Conservation (phyloP, 768 basidiomycete genomes). For the Leccinum subtestaceum region DNA sequence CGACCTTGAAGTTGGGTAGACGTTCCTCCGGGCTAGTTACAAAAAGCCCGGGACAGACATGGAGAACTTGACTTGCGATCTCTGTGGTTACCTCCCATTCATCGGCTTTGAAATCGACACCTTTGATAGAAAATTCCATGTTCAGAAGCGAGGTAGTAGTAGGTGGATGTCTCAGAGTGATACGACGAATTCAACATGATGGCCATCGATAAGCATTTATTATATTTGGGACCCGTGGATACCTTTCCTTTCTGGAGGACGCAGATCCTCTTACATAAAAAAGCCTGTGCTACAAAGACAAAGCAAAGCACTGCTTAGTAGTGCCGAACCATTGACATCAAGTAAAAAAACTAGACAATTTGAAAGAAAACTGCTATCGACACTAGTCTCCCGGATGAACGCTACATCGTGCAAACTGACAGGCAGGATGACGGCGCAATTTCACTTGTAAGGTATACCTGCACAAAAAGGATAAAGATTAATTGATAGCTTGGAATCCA, state of each 20-base stretch:
- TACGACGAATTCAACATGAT: not conserved
- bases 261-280: slow-evolving; percentile 3
- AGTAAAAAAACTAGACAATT: not conserved
- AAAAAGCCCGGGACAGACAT: slow-evolving; percentile 35
- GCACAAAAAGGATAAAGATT: slow-evolving; percentile 1
- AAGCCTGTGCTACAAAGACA: not conserved
- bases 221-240: not conserved
- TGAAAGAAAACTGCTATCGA: not conserved
- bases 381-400: not conserved
- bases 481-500: not conserved
- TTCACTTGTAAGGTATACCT: slow-evolving; percentile 34
- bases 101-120: slow-evolving; percentile 39
- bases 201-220: slow-evolving; percentile 7
- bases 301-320: not conserved
- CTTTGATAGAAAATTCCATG: slow-evolving; percentile 40
- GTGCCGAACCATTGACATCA: not conserved
- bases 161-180: not conserved
- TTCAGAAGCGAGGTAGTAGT: not conserved
- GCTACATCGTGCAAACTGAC: not conserved
- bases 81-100: slow-evolving; percentile 55
- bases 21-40: slow-evolving; percentile 22
- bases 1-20: slow-evolving; percentile 59
- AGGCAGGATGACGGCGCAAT: not conserved
- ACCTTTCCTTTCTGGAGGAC: slow-evolving; percentile 6
- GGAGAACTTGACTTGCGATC: slow-evolving; percentile 52